phyloP scores from a whole-genome alignment of 1,284 basidiomycete genomes.

The Fomitopsis palustris region DNA sequence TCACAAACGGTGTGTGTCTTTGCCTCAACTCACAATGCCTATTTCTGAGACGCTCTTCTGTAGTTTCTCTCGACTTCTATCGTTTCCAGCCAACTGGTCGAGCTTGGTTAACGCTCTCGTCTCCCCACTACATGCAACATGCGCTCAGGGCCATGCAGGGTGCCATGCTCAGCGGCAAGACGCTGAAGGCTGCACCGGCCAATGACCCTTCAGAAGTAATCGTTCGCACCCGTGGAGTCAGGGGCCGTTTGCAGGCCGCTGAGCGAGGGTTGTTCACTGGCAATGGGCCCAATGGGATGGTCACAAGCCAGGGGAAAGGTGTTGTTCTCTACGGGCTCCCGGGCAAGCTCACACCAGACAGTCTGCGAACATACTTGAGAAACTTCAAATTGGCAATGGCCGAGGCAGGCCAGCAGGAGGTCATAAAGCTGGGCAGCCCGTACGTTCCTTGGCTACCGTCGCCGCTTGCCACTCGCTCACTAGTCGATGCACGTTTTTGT shows the following conservation, averaged over 20 bases:
- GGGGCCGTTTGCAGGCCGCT: constrained; percentile 39
- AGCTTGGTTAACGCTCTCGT: constrained; percentile 51
- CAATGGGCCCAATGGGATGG: constrained; percentile 48
- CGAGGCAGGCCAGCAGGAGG: constrained; percentile 34
- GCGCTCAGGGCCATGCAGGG: constrained; percentile 41
- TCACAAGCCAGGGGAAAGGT: constrained; percentile 42
- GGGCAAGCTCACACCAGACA: constrained; percentile 33
- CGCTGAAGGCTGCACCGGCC: constrained; percentile 25
- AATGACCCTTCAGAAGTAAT: constrained; percentile 3
- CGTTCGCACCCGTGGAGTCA: constrained; percentile 36
- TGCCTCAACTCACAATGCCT: neutral
- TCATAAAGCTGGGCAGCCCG: constrained; percentile 45
- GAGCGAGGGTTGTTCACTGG: constrained; percentile 41
- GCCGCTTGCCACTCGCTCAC: no score
- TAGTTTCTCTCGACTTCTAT: constrained; percentile 59
- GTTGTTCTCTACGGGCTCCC: constrained; percentile 65
- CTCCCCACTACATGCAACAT: constrained; percentile 39
- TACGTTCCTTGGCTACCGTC: constrained; percentile 31
- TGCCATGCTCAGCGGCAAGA: constrained; percentile 41
- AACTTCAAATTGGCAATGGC: constrained; percentile 40
- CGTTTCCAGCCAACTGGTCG: constrained; percentile 54
- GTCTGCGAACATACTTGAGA: constrained; percentile 40
- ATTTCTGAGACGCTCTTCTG: neutral
- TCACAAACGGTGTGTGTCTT: constrained; percentile 44
- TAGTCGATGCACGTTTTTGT: no score